A percentile compares a stretch with the other conserved stretches of the same genome.
These are phyloP conservation scores for Tuber microsphaerosporum DNA, from an alignment of 495 filamentous ascomycete genomes.

Conservation along the genomic window DNA sequence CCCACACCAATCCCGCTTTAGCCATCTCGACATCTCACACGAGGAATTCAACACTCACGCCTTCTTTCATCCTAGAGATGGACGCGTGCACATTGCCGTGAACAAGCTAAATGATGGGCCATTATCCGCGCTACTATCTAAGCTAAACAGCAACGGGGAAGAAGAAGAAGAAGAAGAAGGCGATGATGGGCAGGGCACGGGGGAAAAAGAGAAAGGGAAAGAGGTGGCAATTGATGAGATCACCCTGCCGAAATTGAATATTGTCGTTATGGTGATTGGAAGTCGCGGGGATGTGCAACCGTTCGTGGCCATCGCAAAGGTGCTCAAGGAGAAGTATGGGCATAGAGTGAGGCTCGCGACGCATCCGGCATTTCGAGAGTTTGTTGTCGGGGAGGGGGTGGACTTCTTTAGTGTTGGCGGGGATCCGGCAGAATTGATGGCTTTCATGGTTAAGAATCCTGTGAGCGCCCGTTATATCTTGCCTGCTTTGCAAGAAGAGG, in stretches of 20 bases:
- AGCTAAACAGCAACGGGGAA: conserved; percentile 12
- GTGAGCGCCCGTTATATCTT: conserved; percentile 13
- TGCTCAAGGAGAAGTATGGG: conserved; percentile 60
- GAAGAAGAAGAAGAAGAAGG: not conserved
- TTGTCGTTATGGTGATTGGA: conserved; percentile 74
- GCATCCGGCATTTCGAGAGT: conserved; percentile 59
- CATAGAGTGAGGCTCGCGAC: conserved; percentile 65
- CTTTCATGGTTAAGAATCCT: conserved; percentile 75
- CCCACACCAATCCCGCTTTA: conserved; percentile 24
- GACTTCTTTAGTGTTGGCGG: conserved; percentile 70
- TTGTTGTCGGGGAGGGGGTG: conserved; percentile 47
- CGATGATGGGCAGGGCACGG: not conserved
- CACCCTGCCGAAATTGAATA: conserved; percentile 54
- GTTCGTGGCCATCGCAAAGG: conserved; percentile 63
- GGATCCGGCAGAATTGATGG: conserved; percentile 68
- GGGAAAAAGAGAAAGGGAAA: not conserved
- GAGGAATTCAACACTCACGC: conserved; percentile 59
- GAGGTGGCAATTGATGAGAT: not conserved
- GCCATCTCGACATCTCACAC: conserved; percentile 52
- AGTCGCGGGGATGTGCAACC: conserved; percentile 71
- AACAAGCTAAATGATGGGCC: conserved; percentile 60
- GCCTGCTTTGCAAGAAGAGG: not conserved
- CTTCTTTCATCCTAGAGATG: conserved; percentile 61
- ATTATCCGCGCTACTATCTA: conserved; percentile 36
- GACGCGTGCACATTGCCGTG: conserved; percentile 62